A percentile compares a stretch with the other conserved stretches of the same genome.
These are phyloP conservation scores for Epichloe gansuensis DNA, from an alignment of 2,329 filamentous ascomycete species.

Conservation along the genomic window DNA sequence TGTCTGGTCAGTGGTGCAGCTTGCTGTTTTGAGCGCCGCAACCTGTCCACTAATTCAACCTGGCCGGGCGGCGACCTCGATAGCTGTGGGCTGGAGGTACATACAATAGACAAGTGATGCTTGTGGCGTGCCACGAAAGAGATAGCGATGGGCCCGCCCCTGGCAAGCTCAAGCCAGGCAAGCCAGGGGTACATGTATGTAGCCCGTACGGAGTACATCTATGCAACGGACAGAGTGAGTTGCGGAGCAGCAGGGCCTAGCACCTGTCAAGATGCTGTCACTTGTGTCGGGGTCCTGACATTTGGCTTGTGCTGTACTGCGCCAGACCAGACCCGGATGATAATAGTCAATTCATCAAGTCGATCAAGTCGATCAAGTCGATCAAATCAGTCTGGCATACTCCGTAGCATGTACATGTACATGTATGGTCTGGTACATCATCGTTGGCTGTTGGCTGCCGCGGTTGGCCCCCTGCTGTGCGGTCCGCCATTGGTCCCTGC, in stretches of 20 bases:
- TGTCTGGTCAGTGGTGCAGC: no score
- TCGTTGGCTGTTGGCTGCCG: not conserved
- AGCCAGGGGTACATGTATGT: no score
- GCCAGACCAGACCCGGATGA: no score
- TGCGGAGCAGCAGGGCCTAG: not conserved
- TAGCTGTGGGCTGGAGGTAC: not conserved
- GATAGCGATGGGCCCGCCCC: not conserved
- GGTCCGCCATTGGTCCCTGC: not conserved
- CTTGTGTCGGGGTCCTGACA: not conserved
- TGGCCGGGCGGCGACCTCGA: not conserved
- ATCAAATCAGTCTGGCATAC: no score
- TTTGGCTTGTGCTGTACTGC: not conserved
- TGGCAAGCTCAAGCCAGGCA: not conserved
- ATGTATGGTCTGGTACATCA: not conserved
- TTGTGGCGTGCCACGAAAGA: not conserved
- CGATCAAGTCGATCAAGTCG: no score
- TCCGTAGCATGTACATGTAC: no score
- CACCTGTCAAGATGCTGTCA: not conserved
- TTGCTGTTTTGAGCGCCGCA: no score
- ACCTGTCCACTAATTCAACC: no score
- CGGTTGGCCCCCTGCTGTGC: not conserved
- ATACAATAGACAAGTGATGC: not conserved
- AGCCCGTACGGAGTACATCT: not conserved
- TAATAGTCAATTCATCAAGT: no score
- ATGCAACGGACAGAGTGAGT: not conserved